These are phyloP conservation scores for Vitis labrusca DNA, from an alignment of 164 flowering plant genomes.

Conservation along the genomic window DNA sequence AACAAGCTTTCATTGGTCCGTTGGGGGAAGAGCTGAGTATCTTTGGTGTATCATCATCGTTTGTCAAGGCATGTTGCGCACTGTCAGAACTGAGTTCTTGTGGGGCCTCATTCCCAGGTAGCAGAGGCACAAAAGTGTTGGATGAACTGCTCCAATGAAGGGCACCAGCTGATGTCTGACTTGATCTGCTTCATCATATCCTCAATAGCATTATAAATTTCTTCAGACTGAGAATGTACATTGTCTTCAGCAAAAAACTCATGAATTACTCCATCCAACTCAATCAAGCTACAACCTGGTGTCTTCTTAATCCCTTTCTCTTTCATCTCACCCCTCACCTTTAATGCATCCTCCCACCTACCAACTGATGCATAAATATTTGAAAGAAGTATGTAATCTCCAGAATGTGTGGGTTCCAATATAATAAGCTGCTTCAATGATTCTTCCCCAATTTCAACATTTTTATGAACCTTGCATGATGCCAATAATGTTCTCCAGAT, in stretches of 20 bases:
- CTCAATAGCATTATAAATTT: constrained; percentile 30
- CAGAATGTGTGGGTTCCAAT: constrained; percentile 39
- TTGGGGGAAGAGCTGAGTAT: background rate
- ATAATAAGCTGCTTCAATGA: constrained; percentile 24
- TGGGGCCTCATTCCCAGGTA: constrained; percentile 15
- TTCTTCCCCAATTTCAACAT: constrained; percentile 40
- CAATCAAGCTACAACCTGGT: constrained; percentile 49
- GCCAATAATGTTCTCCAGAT: constrained; percentile 50
- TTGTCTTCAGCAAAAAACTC: constrained; percentile 42
- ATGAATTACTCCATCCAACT: constrained; percentile 39
- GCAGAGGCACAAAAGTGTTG: constrained; percentile 28
- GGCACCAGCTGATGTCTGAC: constrained; percentile 15
- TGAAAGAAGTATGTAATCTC: constrained; percentile 48
- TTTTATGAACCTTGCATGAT: constrained; percentile 43
- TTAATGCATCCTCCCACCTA: constrained; percentile 37
- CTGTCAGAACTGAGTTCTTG: constrained; percentile 22
- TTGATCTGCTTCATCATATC: constrained; percentile 31
- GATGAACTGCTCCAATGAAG: constrained; percentile 40
- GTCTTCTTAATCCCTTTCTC: constrained; percentile 41
- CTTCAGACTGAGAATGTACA: constrained; percentile 23
- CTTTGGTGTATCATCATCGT: constrained; percentile 34
- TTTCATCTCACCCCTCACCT: constrained; percentile 37
- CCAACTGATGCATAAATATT: constrained; percentile 42
- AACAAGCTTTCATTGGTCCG: too few species aligned
- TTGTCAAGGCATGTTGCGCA: constrained; percentile 8